Evolutionary conservation across 75 land plant genomes (phyloP).

Genomic region (Selaginella moellendorffii): DNA sequence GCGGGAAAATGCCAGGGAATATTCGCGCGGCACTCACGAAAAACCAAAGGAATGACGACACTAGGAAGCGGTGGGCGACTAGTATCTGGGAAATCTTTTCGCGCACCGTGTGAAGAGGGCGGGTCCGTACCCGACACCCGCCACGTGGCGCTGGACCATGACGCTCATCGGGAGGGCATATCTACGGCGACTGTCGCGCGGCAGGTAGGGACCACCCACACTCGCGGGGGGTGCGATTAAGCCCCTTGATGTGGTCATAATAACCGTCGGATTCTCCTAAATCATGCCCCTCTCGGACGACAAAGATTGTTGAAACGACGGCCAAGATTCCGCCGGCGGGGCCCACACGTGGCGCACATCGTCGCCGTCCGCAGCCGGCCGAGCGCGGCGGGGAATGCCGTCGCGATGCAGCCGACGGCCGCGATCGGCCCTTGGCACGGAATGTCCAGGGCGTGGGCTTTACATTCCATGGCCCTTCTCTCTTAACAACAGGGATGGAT

Average conservation of each 20-base stretch:
- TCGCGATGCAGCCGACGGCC: no score
- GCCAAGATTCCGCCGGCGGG: neutral
- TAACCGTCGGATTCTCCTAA: neutral
- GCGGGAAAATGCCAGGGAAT: neutral
- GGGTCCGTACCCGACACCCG: neutral
- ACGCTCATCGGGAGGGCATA: neutral
- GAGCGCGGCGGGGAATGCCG: no score
- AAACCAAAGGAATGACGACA: neutral
- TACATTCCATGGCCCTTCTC: neutral
- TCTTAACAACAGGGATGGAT: no score
- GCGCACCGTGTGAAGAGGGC: neutral
- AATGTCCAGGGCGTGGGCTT: neutral
- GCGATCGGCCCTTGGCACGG: no score
- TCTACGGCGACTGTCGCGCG: neutral
- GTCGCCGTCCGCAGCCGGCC: neutral
- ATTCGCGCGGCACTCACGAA: neutral
- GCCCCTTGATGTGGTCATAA: neutral
- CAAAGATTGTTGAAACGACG: neutral
- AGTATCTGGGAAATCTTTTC: constrained; percentile 1
- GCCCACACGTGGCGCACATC: neutral
- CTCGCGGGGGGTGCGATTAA: no score
- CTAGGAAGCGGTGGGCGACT: no score
- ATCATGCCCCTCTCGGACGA: neutral
- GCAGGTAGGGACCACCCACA: neutral
- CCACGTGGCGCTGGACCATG: neutral